Percentiles rank a stretch among this genome's conserved stretches.
These are phyloP conservation scores for Allium cepa DNA, from an alignment of 106 monocot species.

Conservation along the genomic window DNA sequence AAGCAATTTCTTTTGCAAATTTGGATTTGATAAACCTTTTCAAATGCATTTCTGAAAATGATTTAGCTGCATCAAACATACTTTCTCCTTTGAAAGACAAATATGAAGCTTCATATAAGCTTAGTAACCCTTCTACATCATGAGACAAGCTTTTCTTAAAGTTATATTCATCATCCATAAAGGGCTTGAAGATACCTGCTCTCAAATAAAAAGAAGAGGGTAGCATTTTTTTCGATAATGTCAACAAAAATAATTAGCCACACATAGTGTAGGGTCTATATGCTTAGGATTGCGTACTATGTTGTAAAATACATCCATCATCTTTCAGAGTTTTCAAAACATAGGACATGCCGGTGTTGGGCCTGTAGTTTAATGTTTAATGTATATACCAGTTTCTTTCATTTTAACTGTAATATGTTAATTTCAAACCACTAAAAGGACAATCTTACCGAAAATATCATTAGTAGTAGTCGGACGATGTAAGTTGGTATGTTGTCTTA, in stretches of 20 bases:
- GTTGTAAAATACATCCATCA: too few relatives aligned
- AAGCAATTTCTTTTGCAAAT: constrained; percentile 10
- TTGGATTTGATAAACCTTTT: not conserved
- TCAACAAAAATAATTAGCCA: too few relatives aligned
- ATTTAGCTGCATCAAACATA: constrained; percentile 20
- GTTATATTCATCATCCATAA: constrained; percentile 13
- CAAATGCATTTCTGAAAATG: constrained; percentile 14
- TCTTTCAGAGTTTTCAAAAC: too few relatives aligned
- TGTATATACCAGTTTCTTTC: too few relatives aligned
- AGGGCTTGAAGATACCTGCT: constrained; percentile 15
- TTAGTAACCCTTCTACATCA: constrained; percentile 24
- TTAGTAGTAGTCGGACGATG: too few relatives aligned
- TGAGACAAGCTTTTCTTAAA: constrained; percentile 7
- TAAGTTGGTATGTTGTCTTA: too few relatives aligned
- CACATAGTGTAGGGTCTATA: too few relatives aligned
- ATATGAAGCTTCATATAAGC: constrained; percentile 38
- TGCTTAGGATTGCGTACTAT: too few relatives aligned
- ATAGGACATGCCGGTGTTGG: not conserved
- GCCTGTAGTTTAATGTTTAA: too few relatives aligned
- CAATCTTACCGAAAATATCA: too few relatives aligned
- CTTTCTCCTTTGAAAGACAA: constrained; percentile 23
- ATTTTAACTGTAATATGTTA: not conserved
- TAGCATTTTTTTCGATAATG: too few relatives aligned
- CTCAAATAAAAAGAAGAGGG: not conserved
- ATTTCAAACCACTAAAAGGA: not conserved